phyloP scores from a whole-genome alignment of 164 flowering plant genomes.

The Akebia trifoliata region DNA sequence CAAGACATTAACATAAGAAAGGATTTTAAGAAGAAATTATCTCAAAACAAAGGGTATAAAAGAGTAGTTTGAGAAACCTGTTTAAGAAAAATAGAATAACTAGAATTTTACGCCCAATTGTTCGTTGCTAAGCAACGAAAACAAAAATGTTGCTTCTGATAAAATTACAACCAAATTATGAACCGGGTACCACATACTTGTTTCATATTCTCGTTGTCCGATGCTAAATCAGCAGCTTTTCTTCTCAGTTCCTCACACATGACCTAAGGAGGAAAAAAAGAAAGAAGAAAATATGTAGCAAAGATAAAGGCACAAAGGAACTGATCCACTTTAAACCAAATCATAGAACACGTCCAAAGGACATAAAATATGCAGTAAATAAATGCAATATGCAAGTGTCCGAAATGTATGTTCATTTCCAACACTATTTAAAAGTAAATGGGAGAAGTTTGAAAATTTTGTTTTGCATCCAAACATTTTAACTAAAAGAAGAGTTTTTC shows the following conservation, averaged over 20 bases:
- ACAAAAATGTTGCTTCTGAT: background rate
- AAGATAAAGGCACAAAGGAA: background rate
- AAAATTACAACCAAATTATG: background rate
- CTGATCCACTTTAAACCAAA: background rate
- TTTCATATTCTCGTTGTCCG: slow-evolving; percentile 63
- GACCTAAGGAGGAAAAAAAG: slow-evolving; percentile 38
- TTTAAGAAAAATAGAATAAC: background rate
- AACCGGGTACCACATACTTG: slow-evolving; percentile 37
- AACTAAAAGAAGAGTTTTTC: too few species aligned
- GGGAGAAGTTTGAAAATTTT: too few species aligned
- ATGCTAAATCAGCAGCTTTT: slow-evolving; percentile 59
- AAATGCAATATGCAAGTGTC: too few species aligned
- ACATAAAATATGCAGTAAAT: background rate
- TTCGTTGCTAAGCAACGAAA: background rate
- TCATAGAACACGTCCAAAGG: too few species aligned
- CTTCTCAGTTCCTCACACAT: slow-evolving; percentile 59
- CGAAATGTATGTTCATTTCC: too few species aligned
- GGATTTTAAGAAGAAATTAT: slow-evolving; percentile 5
- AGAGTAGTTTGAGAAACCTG: background rate
- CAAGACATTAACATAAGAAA: slow-evolving; percentile 7
- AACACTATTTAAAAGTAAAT: too few species aligned
- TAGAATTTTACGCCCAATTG: background rate
- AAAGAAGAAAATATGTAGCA: background rate
- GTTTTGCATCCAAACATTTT: too few species aligned
- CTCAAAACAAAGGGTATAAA: background rate